Evolutionary conservation across 306 rosid species (phyloP), one percentile per base, ranked within the genome.

Genomic region (Quillaja saponaria): DNA sequence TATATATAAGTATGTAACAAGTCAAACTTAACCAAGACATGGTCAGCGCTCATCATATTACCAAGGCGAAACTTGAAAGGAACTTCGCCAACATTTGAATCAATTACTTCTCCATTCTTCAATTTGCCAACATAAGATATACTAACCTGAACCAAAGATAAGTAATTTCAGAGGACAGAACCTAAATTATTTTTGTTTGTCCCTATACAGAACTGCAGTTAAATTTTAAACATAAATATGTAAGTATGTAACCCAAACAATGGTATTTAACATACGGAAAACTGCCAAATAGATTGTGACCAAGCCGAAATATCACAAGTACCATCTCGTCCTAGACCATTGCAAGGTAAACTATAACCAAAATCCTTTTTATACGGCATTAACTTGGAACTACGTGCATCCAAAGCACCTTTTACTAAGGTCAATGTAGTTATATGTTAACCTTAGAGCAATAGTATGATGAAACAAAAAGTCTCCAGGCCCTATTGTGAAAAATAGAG

Each of bases 41-140:
- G 65, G 53, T 21, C 47, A 35, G 14, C 20, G 65, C 19, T 53
- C 14, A 58, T 49, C 19, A 53, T 34, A 20, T 54, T 82, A 91
- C 97, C 97, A 72, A 91, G 79, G 74, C 96, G 92, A 60, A 91
- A 91, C 80, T 88, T 91, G 49, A 16, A 70, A 55, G 91, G 95
- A 74, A 73, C 66, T 10, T 56, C 31, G 16, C 68, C 80, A 13
- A 68, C 71, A 71, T 73, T 77, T 3, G 90, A 78, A 34, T 77
- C 91, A 21, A 91, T 34, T 25, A 78, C 72, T 44, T 50, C 83
- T 49, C 75, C 95, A 64, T 75, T 69, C 79, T 80, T 85, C 82
- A 91, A 54, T 77, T 75, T 85, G 48, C 91, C 88, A 52, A 77
- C 74, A 75, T 74, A 91, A 66, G 47, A 63, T 50, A 91, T 57